Conservation (phyloP, 2,329 filamentous ascomycete species). For the Thelonectria olida region DNA sequence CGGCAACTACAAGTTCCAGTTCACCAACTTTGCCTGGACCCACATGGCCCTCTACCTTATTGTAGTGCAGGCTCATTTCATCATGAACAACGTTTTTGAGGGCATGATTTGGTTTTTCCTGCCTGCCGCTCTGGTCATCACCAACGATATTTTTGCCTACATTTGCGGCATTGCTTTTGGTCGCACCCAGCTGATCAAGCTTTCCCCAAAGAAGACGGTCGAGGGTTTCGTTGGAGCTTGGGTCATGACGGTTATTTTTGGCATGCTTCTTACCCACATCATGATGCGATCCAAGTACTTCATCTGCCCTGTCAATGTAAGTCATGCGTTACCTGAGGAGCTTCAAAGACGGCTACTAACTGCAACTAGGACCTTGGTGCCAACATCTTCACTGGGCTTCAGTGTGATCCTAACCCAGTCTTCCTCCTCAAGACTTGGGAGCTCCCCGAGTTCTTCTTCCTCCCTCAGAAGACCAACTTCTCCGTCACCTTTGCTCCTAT, state of each 20-base stretch:
- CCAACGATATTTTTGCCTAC: slow-evolving; percentile 98
- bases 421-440: slow-evolving; percentile 83
- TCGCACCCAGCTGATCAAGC: slow-evolving; percentile 94
- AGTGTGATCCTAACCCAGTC: slow-evolving; percentile 91
- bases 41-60: slow-evolving; percentile 99
- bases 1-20: slow-evolving; percentile 97
- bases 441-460: slow-evolving; percentile 76
- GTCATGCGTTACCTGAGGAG: slow-evolving; percentile 34
- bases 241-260: slow-evolving; percentile 92
- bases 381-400: slow-evolving; percentile 88
- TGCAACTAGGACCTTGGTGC: slow-evolving; percentile 79
- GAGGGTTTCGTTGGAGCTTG: slow-evolving; percentile 97
- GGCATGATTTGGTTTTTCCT: slow-evolving; percentile 99
- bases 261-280: slow-evolving; percentile 81
- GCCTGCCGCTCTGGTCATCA: slow-evolving; percentile 93
- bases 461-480: slow-evolving; percentile 65
- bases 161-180: slow-evolving; percentile 97
- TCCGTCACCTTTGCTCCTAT: slow-evolving; percentile 85
- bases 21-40: slow-evolving; percentile 99
- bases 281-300: slow-evolving; percentile 95
- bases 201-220: slow-evolving; percentile 98
- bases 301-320: slow-evolving; percentile 91
- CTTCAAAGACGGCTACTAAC: not conserved
- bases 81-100: slow-evolving; percentile 99
- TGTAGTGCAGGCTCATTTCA: slow-evolving; percentile 96